Evolutionary conservation across 441 rosid genomes (phyloP).

Genomic region (Populus hybrid): DNA sequence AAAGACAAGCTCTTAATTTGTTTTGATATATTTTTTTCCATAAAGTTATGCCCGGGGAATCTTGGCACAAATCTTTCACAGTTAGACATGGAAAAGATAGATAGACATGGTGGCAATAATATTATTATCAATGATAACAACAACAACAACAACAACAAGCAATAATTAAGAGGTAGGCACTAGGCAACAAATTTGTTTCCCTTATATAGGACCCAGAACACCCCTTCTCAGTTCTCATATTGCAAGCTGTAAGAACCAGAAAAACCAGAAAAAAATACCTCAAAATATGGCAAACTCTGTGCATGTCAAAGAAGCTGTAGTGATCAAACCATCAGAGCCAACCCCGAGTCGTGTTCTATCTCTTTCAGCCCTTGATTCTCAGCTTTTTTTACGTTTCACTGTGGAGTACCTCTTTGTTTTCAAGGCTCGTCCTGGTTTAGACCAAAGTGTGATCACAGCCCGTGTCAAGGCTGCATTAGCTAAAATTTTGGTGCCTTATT

Average conservation of each 20-base stretch:
- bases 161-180: neutral
- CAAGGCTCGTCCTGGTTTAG: conserved; percentile 29
- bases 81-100: conserved; percentile 25
- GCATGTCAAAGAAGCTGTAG: conserved; percentile 46
- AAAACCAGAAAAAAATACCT: conserved; percentile 5
- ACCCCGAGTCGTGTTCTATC: conserved; percentile 55
- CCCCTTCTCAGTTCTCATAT: conserved; percentile 4
- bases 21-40: conserved; percentile 41
- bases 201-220: conserved; percentile 6
- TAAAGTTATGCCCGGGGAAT: conserved; percentile 71
- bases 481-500: conserved; percentile 56
- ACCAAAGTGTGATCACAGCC: conserved; percentile 26
- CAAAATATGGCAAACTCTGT: conserved; percentile 49
- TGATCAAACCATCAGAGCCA: conserved; percentile 53
- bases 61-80: conserved; percentile 73
- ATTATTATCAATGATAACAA: neutral
- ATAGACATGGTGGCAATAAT: conserved; percentile 13
- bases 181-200: neutral
- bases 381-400: conserved; percentile 81
- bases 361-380: conserved; percentile 82
- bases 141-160: conserved; percentile 9
- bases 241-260: neutral
- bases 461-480: conserved; percentile 59
- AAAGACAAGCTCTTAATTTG: conserved; percentile 45
- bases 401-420: conserved; percentile 65